phyloP scores from a whole-genome alignment of 1,284 basidiomycete genomes.

The Schizophyllum commune region DNA sequence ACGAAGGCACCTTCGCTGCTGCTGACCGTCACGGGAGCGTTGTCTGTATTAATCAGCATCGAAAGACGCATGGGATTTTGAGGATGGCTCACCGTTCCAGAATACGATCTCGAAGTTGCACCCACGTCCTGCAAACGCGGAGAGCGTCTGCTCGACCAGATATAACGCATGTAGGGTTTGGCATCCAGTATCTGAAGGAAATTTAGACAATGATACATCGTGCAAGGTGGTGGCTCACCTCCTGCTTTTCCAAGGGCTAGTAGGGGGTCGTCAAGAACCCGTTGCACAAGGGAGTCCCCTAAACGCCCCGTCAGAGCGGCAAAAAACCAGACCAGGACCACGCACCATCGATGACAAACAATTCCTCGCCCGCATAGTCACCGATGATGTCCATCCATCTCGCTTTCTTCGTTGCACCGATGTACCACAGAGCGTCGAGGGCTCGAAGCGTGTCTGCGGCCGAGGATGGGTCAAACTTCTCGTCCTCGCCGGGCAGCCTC shows the following conservation, averaged over 20 bases:
- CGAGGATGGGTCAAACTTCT: neutral
- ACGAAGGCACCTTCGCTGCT: slow-evolving; percentile 29
- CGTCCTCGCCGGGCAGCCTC: neutral
- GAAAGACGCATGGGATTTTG: neutral
- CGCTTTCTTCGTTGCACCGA: slow-evolving; percentile 25
- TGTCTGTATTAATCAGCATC: slow-evolving; percentile 23
- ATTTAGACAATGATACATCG: neutral
- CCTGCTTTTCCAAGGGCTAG: slow-evolving; percentile 40
- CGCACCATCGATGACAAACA: slow-evolving; percentile 59
- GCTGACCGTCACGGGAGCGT: slow-evolving; percentile 30
- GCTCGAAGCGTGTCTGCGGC: neutral
- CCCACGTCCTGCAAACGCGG: slow-evolving; percentile 39
- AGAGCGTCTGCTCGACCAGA: slow-evolving; percentile 41
- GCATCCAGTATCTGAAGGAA: slow-evolving; percentile 39
- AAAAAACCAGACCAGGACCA: slow-evolving; percentile 5
- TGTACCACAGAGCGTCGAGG: slow-evolving; percentile 33
- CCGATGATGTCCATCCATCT: slow-evolving; percentile 65
- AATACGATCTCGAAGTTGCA: slow-evolving; percentile 61
- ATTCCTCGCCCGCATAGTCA: slow-evolving; percentile 60
- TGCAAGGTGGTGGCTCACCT: slow-evolving; percentile 24
- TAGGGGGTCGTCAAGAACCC: slow-evolving; percentile 49
- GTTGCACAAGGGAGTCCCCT: slow-evolving; percentile 59
- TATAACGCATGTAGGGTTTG: slow-evolving; percentile 57
- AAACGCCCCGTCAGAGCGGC: neutral
- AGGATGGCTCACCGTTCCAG: slow-evolving; percentile 36